A percentile compares a stretch with the other conserved stretches of the same genome.
Evolutionary conservation across 352 stramenopile genomes (phyloP).

Genomic region (Globisporangium emineosum): DNA sequence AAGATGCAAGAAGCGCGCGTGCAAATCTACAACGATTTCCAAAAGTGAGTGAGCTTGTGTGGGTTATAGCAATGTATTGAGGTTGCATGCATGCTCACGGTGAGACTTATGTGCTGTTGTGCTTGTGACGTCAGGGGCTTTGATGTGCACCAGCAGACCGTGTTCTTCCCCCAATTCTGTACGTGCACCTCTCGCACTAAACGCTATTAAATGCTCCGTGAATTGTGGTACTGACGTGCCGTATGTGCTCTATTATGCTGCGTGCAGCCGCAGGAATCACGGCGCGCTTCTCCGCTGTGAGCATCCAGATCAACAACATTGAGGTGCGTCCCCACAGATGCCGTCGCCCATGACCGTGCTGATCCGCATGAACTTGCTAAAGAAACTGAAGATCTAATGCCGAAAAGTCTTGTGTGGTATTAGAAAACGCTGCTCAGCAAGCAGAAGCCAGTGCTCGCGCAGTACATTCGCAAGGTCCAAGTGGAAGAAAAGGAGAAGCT

Average conservation of each 20-base stretch:
- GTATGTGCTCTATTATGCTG: slow-evolving; percentile 2
- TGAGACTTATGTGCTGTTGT: neutral
- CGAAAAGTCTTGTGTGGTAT: neutral
- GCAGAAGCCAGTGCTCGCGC: slow-evolving; percentile 36
- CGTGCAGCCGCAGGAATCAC: slow-evolving; percentile 55
- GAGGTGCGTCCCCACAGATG: slow-evolving; percentile 35
- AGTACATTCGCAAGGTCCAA: slow-evolving; percentile 72
- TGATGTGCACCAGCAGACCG: slow-evolving; percentile 56
- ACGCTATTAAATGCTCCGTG: neutral
- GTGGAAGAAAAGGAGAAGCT: slow-evolving; percentile 82
- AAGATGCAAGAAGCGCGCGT: slow-evolving; percentile 61
- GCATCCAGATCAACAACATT: slow-evolving; percentile 64
- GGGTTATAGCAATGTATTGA: neutral
- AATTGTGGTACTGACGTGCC: neutral
- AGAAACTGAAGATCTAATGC: neutral
- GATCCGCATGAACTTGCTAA: neutral
- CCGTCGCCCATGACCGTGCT: neutral
- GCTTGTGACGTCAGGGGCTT: slow-evolving; percentile 42
- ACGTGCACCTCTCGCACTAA: slow-evolving; percentile 3
- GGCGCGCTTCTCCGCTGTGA: slow-evolving; percentile 56
- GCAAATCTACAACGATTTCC: slow-evolving; percentile 68
- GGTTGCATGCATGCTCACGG: neutral
- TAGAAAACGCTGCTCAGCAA: slow-evolving; percentile 30
- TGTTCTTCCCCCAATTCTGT: slow-evolving; percentile 68
- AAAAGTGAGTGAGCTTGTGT: slow-evolving; percentile 26